These are phyloP conservation scores for Botrytis galanthina DNA, from an alignment of 2,329 filamentous ascomycete species.

Conservation along the genomic window DNA sequence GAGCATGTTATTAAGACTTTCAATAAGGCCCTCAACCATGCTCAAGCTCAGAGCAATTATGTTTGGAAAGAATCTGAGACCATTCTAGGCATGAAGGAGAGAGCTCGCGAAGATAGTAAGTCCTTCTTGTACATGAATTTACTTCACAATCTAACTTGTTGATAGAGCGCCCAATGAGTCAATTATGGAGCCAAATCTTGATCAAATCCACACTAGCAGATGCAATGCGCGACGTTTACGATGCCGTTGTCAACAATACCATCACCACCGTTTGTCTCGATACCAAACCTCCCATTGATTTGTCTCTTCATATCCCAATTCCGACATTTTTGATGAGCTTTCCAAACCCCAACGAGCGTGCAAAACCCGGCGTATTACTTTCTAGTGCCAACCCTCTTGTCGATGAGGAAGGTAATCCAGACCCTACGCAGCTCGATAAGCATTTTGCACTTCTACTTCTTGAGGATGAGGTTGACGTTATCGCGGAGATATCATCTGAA, in stretches of 20 bases:
- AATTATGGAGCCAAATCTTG: conserved; percentile 69
- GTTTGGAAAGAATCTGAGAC: conserved; percentile 87
- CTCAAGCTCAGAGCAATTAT: conserved; percentile 85
- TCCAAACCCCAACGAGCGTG: conserved; percentile 64
- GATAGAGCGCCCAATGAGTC: conserved; percentile 50
- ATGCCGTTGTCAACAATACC: conserved; percentile 76
- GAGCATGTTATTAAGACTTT: conserved; percentile 88
- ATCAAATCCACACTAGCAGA: conserved; percentile 74
- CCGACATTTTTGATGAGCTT: conserved; percentile 69
- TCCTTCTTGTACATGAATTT: conserved; percentile 14
- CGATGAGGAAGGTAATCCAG: conserved; percentile 64
- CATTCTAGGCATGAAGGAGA: conserved; percentile 78
- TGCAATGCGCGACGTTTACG: conserved; percentile 79
- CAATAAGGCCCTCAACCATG: conserved; percentile 88
- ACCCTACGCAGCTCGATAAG: conserved; percentile 70
- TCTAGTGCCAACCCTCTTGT: conserved; percentile 79
- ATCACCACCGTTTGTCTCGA: conserved; percentile 81
- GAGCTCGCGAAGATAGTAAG: conserved; percentile 65
- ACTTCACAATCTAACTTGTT: conserved; percentile 18
- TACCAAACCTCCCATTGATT: conserved; percentile 54
- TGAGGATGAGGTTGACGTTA: conserved; percentile 72
- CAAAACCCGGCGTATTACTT: conserved; percentile 76
- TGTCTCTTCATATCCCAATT: conserved; percentile 63
- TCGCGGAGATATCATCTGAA: conserved; percentile 73
- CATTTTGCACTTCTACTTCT: conserved; percentile 85